Evolutionary conservation across 2,329 filamentous ascomycete species (phyloP), one percentile per base, ranked within the genome.

Genomic region (Cordyceps tenuipes): DNA sequence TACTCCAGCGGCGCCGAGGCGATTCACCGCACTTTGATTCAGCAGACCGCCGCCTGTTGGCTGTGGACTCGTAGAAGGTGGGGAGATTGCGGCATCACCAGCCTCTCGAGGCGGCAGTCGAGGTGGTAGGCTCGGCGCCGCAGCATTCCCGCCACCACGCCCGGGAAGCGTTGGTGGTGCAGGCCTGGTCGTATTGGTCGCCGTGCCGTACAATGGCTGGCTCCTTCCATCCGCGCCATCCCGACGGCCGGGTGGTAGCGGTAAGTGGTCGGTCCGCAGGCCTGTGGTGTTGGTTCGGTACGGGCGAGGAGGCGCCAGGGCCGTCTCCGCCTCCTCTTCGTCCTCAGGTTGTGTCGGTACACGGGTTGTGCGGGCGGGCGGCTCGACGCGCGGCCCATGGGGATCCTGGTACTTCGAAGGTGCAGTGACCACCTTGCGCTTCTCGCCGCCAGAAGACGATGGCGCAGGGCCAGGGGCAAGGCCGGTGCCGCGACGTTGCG

Each of bases 1-100:
- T 6, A 96, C 79, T 1, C 91, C 91, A 1, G 89, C 86, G 43
- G 84, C 81, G 12, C 86, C 83, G 9, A 97, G 78, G 47, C 90
- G 81, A 61, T 76, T 79, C 59, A 87, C 70, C 5, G 90, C 86
- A 5, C 79, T 82, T 66, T 79, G 76, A 66, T 83, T 82, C 39
- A 82, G 64, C 36, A 73, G 68, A 17, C 70, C 66, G 47, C 62
- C 68, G 47, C 64, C 60, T 1, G 76, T 73, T n/a, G 74, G 68
- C 12, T 66, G 57, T 17, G 63, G 63, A 29, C 62, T 64, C 19
- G 63, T 41, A 10, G 61, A 57, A 15, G 47, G 31, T 10, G 47
- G 48, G 26, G 54, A 59, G 63, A 59, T 8, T 29, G 29, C 43
- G 31, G 59, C 15, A 71, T 63, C 76, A 70, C 19, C 75, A n/a